Evolutionary conservation across 352 stramenopile species (phyloP), one percentile per base, ranked within the genome.

Genomic region (Globisporangium nodosum): DNA sequence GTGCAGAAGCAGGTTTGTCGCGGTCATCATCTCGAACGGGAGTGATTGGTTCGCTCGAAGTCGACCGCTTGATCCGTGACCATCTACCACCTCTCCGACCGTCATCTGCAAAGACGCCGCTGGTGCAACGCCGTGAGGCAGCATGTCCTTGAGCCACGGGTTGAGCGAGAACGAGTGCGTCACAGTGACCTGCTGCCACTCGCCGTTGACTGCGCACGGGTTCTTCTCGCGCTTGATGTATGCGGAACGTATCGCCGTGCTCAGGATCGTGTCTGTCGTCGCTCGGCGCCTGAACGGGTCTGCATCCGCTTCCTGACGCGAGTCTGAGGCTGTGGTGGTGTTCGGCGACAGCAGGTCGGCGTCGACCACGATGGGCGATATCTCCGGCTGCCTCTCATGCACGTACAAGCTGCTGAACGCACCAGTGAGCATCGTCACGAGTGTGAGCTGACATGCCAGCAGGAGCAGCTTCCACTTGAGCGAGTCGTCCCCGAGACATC

Each of bases 331-430:
- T 5, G 11, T 6, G 37, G n/a, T 49, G 24, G 21, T 24, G 2
- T 40, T 47, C 5, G 33, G 33, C 9, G 67, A 64, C 13, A 64
- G 65, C 45, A 78, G 56, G 45, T 78, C 70, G 2, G 56, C 70
- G 12, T 61, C 54, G 40, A 74, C 39, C 39, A 78, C 70, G 24
- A 57, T 31, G 8, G 70, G 68, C 21, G 63, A 56, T 13, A 76
- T 53, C 8, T 55, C 47, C 2, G 70, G 68, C 18, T 58, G 57
- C 16, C 65, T 45, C 49, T 70, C 60, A 43, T 71, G 69, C 11
- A 84, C 76, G 47, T 81, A 80, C 18, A 81, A 63, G 1, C 69
- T 84, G 30, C 63, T 78, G 37, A 86, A 76, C 1, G 70, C 66
- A 12, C 73, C 76, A 1, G 71, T 81, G 20, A 86, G 67, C 47